These are phyloP conservation scores for Juncus effusus DNA, from an alignment of 176 grass and related monocot species.

Conservation along the genomic window DNA sequence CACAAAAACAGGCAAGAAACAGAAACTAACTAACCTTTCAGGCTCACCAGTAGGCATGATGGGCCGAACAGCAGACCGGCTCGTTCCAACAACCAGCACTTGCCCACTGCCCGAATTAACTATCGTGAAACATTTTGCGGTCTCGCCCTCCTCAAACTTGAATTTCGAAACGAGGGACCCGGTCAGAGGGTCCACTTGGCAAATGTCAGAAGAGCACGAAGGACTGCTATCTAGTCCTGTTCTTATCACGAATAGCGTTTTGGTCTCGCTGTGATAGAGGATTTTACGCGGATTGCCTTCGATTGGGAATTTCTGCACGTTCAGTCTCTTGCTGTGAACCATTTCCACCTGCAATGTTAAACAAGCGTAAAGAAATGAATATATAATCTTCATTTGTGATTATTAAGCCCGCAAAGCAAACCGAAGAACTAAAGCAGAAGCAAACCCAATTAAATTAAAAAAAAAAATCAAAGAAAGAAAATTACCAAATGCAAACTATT, in stretches of 20 bases:
- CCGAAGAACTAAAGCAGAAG: slow-evolving; percentile 3
- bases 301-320: slow-evolving; percentile 83
- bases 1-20: slow-evolving; percentile 8
- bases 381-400: not conserved
- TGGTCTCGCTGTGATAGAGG: slow-evolving; percentile 83
- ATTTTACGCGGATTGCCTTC: slow-evolving; percentile 90
- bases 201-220: slow-evolving; percentile 80
- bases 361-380: not conserved
- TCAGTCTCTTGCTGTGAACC: slow-evolving; percentile 86
- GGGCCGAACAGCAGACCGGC: slow-evolving; percentile 48
- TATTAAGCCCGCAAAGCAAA: not conserved
- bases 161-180: slow-evolving; percentile 79
- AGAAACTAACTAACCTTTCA: slow-evolving; percentile 51
- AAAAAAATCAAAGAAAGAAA: not conserved
- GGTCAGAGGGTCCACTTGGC: slow-evolving; percentile 77
- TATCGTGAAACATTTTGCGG: slow-evolving; percentile 95
- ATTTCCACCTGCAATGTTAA: slow-evolving; percentile 76
- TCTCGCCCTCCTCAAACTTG: slow-evolving; percentile 87
- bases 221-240: slow-evolving; percentile 49
- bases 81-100: slow-evolving; percentile 86
- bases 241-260: slow-evolving; percentile 76
- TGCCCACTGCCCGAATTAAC: slow-evolving; percentile 74
- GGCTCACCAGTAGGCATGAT: slow-evolving; percentile 98
- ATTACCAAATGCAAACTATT: slow-evolving; percentile 93
- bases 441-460: not conserved